Conservation (phyloP, 768 basidiomycete genomes). For the Tremella fuciformis region DNA sequence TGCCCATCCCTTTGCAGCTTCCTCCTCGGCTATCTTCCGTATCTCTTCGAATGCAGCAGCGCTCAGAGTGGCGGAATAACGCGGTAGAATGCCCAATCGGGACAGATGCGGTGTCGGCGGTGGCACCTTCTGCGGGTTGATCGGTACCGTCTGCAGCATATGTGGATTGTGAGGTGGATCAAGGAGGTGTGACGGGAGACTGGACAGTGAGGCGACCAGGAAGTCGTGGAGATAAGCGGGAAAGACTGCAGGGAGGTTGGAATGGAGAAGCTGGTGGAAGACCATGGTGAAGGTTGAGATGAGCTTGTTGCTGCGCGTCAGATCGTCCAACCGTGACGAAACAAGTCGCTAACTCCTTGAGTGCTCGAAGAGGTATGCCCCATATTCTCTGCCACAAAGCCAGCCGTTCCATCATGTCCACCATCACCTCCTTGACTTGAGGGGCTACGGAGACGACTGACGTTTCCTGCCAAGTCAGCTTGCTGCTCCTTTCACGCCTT, state of each 20-base stretch:
- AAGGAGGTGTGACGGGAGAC: conserved; percentile 18
- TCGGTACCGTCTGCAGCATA: conserved; percentile 24
- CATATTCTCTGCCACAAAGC: conserved; percentile 44
- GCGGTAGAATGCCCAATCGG: conserved; percentile 37
- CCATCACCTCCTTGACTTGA: conserved; percentile 24
- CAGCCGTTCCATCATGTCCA: conserved; percentile 40
- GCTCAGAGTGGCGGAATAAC: conserved; percentile 59
- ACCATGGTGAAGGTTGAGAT: conserved; percentile 31
- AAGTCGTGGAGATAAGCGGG: conserved; percentile 36
- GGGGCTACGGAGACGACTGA: conserved; percentile 10
- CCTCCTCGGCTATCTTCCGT: conserved; percentile 65
- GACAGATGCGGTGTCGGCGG: conserved; percentile 38
- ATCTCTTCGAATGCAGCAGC: conserved; percentile 84
- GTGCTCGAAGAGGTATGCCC: conserved; percentile 36
- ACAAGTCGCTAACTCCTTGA: conserved; percentile 31
- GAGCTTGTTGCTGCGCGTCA: conserved; percentile 25
- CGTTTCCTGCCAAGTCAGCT: conserved; percentile 14
- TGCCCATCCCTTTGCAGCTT: conserved; percentile 64
- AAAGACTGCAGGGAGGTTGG: conserved; percentile 33
- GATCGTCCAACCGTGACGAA: neutral
- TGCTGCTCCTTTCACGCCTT: neutral
- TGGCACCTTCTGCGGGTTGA: conserved; percentile 31
- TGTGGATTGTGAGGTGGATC: conserved; percentile 18
- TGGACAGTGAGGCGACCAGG: conserved; percentile 32
- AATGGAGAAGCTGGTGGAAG: conserved; percentile 44